Percentiles rank a stretch among this genome's conserved stretches.
phyloP scores from a whole-genome alignment of 2,329 filamentous ascomycete genomes.

The Tolypocladium pustulatum region DNA sequence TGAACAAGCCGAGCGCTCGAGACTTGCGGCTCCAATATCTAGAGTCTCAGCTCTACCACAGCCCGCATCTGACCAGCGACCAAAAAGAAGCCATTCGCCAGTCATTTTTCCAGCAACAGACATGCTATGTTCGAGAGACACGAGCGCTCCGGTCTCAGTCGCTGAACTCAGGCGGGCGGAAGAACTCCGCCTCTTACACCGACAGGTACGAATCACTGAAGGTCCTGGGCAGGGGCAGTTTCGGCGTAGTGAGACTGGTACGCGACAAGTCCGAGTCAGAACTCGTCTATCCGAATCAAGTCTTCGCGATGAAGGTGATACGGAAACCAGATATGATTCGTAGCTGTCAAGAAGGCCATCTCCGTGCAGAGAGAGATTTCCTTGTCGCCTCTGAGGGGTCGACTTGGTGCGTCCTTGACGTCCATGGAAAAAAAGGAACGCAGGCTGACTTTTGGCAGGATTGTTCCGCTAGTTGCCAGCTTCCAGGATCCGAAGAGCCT shows the following conservation, averaged over 20 bases:
- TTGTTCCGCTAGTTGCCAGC: constrained; percentile 76
- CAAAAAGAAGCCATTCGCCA: constrained; percentile 44
- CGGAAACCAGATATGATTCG: constrained; percentile 87
- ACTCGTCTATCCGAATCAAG: constrained; percentile 30
- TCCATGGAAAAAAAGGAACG: too few species aligned
- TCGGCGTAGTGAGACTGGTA: constrained; percentile 83
- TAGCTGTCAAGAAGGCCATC: constrained; percentile 83
- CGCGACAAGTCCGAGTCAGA: constrained; percentile 44
- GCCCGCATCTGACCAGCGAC: constrained; percentile 37
- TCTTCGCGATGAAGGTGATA: constrained; percentile 97
- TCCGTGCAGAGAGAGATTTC: constrained; percentile 86
- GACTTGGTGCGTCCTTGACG: constrained; percentile 46
- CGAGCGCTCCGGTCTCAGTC: constrained; percentile 47
- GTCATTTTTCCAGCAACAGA: constrained; percentile 58
- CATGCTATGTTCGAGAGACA: constrained; percentile 61
- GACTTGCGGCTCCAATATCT: constrained; percentile 21
- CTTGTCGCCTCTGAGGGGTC: constrained; percentile 83
- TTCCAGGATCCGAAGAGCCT: constrained; percentile 80
- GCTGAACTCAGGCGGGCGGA: constrained; percentile 3
- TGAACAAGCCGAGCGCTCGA: constrained; percentile 32
- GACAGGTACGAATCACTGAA: constrained; percentile 65
- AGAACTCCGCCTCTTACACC: constrained; percentile 6
- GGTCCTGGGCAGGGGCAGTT: constrained; percentile 84
- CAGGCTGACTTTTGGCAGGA: constrained; percentile 33
- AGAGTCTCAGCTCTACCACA: constrained; percentile 43